phyloP scores from a whole-genome alignment of 495 filamentous ascomycete genomes.

The Lentithecium fluviatile region DNA sequence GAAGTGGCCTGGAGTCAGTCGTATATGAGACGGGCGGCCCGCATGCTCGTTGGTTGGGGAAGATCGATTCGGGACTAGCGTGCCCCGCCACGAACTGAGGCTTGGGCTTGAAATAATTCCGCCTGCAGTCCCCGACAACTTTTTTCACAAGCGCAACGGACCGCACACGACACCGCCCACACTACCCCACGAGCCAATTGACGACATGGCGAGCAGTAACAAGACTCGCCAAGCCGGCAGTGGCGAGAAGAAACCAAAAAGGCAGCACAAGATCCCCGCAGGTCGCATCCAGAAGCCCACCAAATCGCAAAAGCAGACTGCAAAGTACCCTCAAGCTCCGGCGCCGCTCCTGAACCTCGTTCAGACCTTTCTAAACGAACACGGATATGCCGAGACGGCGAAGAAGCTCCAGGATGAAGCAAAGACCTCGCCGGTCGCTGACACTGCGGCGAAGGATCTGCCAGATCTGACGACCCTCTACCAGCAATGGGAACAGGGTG shows the following conservation, averaged over 20 bases:
- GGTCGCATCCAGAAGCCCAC: conserved; percentile 1
- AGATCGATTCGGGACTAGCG: no score
- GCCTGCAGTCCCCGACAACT: background rate
- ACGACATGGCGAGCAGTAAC: conserved; percentile 25
- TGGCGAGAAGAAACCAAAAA: conserved; percentile 2
- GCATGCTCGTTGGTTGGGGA: no score
- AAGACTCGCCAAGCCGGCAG: background rate
- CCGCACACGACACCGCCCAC: background rate
- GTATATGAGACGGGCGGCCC: no score
- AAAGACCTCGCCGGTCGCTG: background rate
- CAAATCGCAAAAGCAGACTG: background rate
- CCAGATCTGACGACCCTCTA: conserved; percentile 26
- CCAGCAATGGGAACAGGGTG: conserved; percentile 28
- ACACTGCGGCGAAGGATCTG: conserved; percentile 10
- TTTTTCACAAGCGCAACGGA: background rate
- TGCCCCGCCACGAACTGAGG: no score
- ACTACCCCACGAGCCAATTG: background rate
- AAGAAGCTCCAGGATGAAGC: conserved; percentile 15
- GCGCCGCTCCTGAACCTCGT: conserved; percentile 30
- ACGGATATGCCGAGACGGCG: conserved; percentile 31
- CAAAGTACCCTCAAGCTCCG: conserved; percentile 22
- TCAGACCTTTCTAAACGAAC: conserved; percentile 22
- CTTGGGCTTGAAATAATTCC: background rate
- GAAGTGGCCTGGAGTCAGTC: no score
- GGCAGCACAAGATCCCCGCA: background rate